phyloP scores from a whole-genome alignment of 768 basidiomycete species.

The Dentipellis sp. region DNA sequence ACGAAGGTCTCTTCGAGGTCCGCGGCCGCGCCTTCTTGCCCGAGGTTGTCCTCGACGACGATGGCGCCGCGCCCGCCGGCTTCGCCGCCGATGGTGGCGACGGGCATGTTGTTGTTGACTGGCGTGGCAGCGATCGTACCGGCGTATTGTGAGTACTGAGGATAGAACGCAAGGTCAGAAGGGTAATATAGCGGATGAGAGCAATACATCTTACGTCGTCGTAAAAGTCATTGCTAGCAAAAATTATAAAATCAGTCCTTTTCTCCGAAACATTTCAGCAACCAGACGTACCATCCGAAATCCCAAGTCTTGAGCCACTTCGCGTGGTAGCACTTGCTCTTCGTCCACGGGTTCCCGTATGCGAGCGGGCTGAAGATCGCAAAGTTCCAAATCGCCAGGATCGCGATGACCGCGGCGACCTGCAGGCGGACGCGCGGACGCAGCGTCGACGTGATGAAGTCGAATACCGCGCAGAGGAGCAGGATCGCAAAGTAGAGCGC shows the following conservation, averaged over 20 bases:
- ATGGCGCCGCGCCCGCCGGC: slow-evolving; percentile 44
- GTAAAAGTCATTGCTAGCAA: slow-evolving; percentile 52
- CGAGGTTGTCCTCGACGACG: slow-evolving; percentile 38
- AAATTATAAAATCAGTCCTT: slow-evolving; percentile 1
- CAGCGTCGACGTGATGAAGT: slow-evolving; percentile 72
- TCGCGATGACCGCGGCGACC: slow-evolving; percentile 62
- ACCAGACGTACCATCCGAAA: slow-evolving; percentile 66
- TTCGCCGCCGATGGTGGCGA: slow-evolving; percentile 44
- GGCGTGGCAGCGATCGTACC: slow-evolving; percentile 28
- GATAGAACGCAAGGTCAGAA: not conserved
- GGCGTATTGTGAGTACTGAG: slow-evolving; percentile 51
- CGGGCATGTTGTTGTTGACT: slow-evolving; percentile 25
- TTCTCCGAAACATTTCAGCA: not conserved
- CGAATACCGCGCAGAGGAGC: slow-evolving; percentile 68
- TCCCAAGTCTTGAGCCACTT: slow-evolving; percentile 95
- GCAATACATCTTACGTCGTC: slow-evolving; percentile 43
- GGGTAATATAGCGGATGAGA: not conserved
- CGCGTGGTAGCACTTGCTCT: slow-evolving; percentile 58
- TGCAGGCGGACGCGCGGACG: slow-evolving; percentile 72
- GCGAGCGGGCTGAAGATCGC: slow-evolving; percentile 68
- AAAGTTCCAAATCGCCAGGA: slow-evolving; percentile 75
- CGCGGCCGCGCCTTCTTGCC: slow-evolving; percentile 11
- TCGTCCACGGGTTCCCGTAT: slow-evolving; percentile 88
- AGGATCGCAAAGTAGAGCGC: slow-evolving; percentile 93
- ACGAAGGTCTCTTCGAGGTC: slow-evolving; percentile 26